Evolutionary conservation across 208 protist genomes (phyloP).

Genomic region (Acanthamoeba divionensis): DNA sequence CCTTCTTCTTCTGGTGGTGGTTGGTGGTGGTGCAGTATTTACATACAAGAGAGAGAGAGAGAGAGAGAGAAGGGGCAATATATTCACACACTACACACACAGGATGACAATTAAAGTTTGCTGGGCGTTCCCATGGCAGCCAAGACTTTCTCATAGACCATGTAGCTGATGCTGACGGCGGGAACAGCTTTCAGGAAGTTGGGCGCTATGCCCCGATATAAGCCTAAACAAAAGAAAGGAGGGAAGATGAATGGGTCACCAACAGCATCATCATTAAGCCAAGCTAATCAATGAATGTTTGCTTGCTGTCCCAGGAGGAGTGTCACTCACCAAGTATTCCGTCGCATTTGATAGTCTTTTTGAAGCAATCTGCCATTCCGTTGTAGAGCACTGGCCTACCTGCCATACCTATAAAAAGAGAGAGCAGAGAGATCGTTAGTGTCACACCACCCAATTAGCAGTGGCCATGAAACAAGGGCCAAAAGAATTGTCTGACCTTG

Average conservation of each 20-base stretch:
- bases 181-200: constrained; percentile 57
- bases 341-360: constrained; percentile 37
- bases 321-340: background rate
- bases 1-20: too few relatives aligned
- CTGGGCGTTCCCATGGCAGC: background rate
- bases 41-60: too few relatives aligned
- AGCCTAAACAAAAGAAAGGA: background rate
- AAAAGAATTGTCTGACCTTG: too few relatives aligned
- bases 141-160: constrained; percentile 40
- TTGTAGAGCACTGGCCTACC: constrained; percentile 34
- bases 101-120: constrained; percentile 17
- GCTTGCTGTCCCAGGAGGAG: background rate
- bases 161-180: constrained; percentile 56
- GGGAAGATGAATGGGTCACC: background rate
- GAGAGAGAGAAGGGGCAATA: too few relatives aligned
- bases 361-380: constrained; percentile 20
- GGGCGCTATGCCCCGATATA: constrained; percentile 20
- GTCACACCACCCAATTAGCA: background rate
- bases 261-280: background rate
- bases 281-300: background rate
- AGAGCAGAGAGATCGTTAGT: too few relatives aligned
- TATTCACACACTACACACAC: too few relatives aligned
- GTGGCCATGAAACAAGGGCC: too few relatives aligned
- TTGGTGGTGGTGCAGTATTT: too few relatives aligned
- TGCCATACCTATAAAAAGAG: constrained; percentile 3